These are phyloP conservation scores for Wallacemonas rigidus DNA, from an alignment of 208 protist species.

Conservation along the genomic window DNA sequence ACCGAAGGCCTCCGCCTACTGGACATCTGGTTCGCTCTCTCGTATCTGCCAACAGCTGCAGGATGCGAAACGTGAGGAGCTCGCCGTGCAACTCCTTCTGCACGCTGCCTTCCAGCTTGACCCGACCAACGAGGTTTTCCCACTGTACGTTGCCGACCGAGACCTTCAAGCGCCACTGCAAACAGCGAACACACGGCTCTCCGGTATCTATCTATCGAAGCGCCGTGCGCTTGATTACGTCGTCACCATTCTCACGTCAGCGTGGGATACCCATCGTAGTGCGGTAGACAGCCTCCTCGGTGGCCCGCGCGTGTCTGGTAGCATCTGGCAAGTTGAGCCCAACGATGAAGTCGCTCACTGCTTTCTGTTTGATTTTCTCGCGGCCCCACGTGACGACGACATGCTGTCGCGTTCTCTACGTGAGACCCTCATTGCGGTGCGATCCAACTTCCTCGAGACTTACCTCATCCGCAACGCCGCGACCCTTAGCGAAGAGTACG, in stretches of 20 bases:
- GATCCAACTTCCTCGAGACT: constrained; percentile 70
- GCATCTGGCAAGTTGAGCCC: constrained; percentile 87
- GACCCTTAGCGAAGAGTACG: constrained; percentile 73
- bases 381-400: constrained; percentile 60
- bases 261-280: constrained; percentile 80
- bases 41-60: constrained; percentile 80
- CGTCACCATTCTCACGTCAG: constrained; percentile 50
- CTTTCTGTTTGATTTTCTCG: constrained; percentile 87
- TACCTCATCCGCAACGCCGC: constrained; percentile 69
- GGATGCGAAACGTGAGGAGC: constrained; percentile 64
- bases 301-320: constrained; percentile 67
- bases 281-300: constrained; percentile 83
- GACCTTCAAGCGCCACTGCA: constrained; percentile 11
- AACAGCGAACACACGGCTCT: constrained; percentile 11
- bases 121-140: constrained; percentile 53
- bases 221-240: constrained; percentile 12
- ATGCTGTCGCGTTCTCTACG: constrained; percentile 54
- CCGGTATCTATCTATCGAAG: constrained; percentile 5
- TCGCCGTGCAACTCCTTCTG: constrained; percentile 79
- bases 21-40: constrained; percentile 74
- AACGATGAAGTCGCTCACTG: constrained; percentile 85
- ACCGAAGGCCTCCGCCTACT: constrained; percentile 64
- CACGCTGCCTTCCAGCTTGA: constrained; percentile 85
- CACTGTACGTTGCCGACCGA: constrained; percentile 52
- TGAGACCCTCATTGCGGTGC: constrained; percentile 60